A percentile compares a stretch with the other conserved stretches of the same genome.
phyloP scores from a whole-genome alignment of 768 basidiomycete species.

The Tylopilus felleus region DNA sequence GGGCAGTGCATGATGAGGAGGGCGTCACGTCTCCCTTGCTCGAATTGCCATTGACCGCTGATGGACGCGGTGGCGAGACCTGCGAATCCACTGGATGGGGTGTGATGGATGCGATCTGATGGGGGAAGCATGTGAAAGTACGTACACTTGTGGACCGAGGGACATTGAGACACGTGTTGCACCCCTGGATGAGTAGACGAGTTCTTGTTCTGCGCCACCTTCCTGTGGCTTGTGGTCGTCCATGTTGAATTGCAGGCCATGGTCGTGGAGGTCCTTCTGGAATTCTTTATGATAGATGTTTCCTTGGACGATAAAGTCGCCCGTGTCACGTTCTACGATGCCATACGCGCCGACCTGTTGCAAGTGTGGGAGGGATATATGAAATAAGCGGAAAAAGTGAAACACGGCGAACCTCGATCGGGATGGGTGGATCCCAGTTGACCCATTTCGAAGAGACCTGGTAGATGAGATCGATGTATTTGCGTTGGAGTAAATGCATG shows the following conservation, averaged over 20 bases:
- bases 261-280: constrained; percentile 15
- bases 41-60: constrained; percentile 36
- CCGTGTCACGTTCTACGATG: constrained; percentile 26
- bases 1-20: constrained; percentile 35
- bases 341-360: constrained; percentile 37
- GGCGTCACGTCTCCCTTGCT: constrained; percentile 30
- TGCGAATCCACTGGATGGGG: constrained; percentile 8
- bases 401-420: constrained; percentile 26
- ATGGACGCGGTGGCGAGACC: constrained; percentile 31
- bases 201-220: constrained; percentile 17
- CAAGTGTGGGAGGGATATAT: neutral
- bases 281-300: constrained; percentile 30
- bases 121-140: neutral
- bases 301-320: constrained; percentile 29
- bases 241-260: neutral
- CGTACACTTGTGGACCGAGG: constrained; percentile 22
- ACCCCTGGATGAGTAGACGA: constrained; percentile 26
- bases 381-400: neutral
- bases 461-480: constrained; percentile 36
- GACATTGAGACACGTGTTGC: constrained; percentile 9
- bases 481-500: constrained; percentile 21
- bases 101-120: neutral
- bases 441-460: constrained; percentile 34
- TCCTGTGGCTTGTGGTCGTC: constrained; percentile 14
- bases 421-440: constrained; percentile 37